A percentile compares a stretch with the other conserved stretches of the same genome.
Evolutionary conservation across 2,329 filamentous ascomycete genomes (phyloP).

Genomic region (Stemphylium lycopersici): DNA sequence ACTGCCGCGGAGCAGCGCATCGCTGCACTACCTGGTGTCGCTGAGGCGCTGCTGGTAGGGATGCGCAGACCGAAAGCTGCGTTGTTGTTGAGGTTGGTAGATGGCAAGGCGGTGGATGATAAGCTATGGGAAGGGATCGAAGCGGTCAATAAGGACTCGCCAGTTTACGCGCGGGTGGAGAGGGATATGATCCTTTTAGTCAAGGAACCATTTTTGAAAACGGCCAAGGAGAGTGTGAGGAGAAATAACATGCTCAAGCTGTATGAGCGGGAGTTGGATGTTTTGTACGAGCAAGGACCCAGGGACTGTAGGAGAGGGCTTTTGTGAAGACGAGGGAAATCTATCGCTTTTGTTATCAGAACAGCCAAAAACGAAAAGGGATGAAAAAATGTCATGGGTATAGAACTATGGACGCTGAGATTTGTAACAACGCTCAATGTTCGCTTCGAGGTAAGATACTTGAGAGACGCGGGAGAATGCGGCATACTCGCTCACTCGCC

Average conservation of each 20-base stretch:
- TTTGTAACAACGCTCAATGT: not conserved
- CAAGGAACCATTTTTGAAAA: conserved; percentile 53
- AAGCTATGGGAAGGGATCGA: conserved; percentile 54
- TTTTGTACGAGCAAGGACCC: conserved; percentile 5
- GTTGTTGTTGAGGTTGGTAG: conserved; percentile 32
- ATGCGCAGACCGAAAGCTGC: conserved; percentile 35
- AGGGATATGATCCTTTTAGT: conserved; percentile 53
- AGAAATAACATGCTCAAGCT: conserved; percentile 49
- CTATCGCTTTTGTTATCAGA: no score
- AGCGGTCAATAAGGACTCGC: conserved; percentile 50
- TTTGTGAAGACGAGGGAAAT: no score
- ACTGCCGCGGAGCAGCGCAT: conserved; percentile 28
- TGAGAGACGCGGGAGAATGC: no score
- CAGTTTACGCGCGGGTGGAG: conserved; percentile 52
- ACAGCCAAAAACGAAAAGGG: not conserved
- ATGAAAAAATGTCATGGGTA: not conserved
- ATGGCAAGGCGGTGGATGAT: conserved; percentile 45
- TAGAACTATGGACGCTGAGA: not conserved
- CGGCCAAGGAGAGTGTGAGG: conserved; percentile 56
- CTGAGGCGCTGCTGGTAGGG: conserved; percentile 43
- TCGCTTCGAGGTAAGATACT: not conserved
- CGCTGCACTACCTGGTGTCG: conserved; percentile 31
- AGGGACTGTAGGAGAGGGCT: no score
- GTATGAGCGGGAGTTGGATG: conserved; percentile 39
- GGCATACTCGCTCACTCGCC: no score